Base-by-base conservation (phyloP, 176 grass and related monocot genomes). In the Triticum dicoccoides region DNA sequence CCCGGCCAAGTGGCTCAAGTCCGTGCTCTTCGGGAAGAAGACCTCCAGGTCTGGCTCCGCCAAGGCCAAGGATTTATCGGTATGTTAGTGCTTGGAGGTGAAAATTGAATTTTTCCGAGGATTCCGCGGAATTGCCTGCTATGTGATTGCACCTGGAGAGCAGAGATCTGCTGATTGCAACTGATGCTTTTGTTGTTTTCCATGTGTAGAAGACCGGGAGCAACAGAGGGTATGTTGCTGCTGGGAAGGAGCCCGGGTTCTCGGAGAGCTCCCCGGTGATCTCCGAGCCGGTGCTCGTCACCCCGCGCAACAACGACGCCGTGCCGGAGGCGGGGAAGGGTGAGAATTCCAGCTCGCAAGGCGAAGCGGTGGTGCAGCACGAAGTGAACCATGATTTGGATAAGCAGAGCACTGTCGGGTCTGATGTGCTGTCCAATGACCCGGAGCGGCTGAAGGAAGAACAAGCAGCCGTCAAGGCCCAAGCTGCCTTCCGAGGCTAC, bases 1-100 rank as follows among this genome's bases (percentile, higher is more conserved):
- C 78, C 91, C 94, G 29, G 94, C 89, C 5, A 96, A 94, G 79
- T 96, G 94, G 94, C 89, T 96, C 64, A 96, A 94, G 70, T 94
- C 87, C 44, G 74, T 93, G 63, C 88, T 95, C 33, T 85, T 96
- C 69, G 87, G 94, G 87, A 94, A 96, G 87, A 96, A 94, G 89
- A 86, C 91, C 1, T 86, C 90, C 12, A 85, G 85, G 83, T 93
- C 91, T 21, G 81, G 56, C 84, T 91, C 91, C 34, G 82, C 82
- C 33, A 92, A 88, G 86, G 58, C 65, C 33, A 91, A 90, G 54
- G 92, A 90, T 56, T 87, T 86, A 23, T 92, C 85, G 62, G 93
- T 95, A 80, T 33, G 24, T 89, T 37, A 24, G 77, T 87, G 41
- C 37, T 14, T 37, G 23, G 25, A 30, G 11, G 37, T 42, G 10